These are phyloP conservation scores for Xylaria sp. DNA, from an alignment of 495 filamentous ascomycete genomes.

Conservation along the genomic window DNA sequence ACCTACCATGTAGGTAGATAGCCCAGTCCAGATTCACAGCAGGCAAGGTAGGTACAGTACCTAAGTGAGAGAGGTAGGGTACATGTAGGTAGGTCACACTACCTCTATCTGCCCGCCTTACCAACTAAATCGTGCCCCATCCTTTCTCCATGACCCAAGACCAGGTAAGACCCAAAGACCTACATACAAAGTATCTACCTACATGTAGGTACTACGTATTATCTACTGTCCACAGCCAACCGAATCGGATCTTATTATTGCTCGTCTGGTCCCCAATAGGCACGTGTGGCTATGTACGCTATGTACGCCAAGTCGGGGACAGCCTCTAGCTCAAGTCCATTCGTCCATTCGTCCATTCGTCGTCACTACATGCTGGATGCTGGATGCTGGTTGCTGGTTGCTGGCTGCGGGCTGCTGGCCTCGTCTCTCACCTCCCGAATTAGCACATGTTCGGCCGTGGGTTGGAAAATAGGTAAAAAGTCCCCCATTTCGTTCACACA, in stretches of 20 bases:
- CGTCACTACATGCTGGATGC: background rate
- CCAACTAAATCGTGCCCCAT: background rate
- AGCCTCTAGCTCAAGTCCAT: background rate
- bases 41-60: too few relatives aligned
- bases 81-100: conserved; percentile 11
- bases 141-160: too few relatives aligned
- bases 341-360: background rate
- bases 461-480: background rate
- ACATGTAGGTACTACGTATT: too few relatives aligned
- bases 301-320: conserved; percentile 10
- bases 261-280: conserved; percentile 1
- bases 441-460: conserved; percentile 1
- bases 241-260: background rate
- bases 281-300: background rate
- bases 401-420: conserved; percentile 9
- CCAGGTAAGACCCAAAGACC: too few relatives aligned
- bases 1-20: too few relatives aligned
- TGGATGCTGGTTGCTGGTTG: too few relatives aligned
- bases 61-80: too few relatives aligned
- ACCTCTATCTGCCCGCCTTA: too few relatives aligned
- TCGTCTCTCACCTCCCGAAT: background rate
- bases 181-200: background rate
- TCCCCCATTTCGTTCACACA: background rate
- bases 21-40: background rate
- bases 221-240: background rate